Evolutionary conservation across 441 rosid genomes (phyloP).

Genomic region (Corymbia calophylla): DNA sequence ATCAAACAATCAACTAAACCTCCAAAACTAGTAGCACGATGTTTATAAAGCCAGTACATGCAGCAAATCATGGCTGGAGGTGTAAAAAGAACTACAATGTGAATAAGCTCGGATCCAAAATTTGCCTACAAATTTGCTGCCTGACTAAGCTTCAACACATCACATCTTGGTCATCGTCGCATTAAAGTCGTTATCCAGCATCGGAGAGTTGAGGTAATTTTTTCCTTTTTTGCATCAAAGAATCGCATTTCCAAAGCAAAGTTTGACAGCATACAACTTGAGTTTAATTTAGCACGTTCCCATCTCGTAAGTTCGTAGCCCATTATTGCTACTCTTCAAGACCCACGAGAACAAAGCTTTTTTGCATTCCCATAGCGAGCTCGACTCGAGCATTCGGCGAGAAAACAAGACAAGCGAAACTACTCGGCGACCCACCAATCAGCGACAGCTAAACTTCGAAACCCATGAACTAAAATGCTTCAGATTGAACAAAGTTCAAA

Average conservation of each 20-base stretch:
- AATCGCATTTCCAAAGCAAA: background rate
- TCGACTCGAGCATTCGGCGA: background rate
- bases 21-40: background rate
- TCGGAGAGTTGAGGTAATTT: background rate
- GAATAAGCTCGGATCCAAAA: fast-evolving
- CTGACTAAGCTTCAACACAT: background rate
- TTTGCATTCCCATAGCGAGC: background rate
- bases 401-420: background rate
- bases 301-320: background rate
- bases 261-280: background rate
- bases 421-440: background rate
- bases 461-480: background rate
- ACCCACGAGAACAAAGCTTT: background rate
- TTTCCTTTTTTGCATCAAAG: background rate
- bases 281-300: background rate
- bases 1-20: background rate
- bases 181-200: background rate
- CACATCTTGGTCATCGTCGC: background rate
- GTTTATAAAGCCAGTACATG: background rate
- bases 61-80: background rate
- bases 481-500: background rate
- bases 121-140: background rate
- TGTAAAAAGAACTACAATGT: background rate
- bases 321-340: background rate
- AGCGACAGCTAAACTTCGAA: background rate